phyloP scores from a whole-genome alignment of 108 stramenopile genomes.

The Cyclotella distinguenda region DNA sequence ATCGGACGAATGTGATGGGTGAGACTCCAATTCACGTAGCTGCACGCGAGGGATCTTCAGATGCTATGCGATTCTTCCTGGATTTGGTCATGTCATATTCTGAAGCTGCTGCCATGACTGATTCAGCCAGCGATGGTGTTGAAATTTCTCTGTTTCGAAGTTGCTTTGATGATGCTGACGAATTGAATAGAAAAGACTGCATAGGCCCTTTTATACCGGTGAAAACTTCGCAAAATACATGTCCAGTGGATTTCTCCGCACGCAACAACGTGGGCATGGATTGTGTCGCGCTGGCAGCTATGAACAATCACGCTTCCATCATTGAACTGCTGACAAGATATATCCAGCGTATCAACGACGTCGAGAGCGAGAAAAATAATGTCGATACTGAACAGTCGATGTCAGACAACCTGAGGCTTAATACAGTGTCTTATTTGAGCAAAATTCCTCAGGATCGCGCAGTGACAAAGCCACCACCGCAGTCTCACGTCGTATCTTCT shows the following conservation, averaged over 20 bases:
- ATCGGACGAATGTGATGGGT: conserved; percentile 14
- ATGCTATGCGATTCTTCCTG: conserved; percentile 34
- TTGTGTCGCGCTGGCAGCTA: conserved; percentile 29
- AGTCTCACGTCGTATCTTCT: conserved; percentile 9
- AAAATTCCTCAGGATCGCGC: conserved; percentile 1
- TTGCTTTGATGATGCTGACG: background rate
- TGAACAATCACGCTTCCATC: conserved; percentile 12
- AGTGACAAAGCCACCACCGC: background rate
- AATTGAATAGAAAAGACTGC: too few species aligned
- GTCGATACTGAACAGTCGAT: conserved; percentile 8
- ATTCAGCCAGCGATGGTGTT: background rate
- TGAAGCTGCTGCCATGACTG: conserved; percentile 1
- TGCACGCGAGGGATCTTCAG: conserved; percentile 23
- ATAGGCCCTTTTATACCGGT: background rate
- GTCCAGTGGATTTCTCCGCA: conserved; percentile 29
- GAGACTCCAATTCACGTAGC: conserved; percentile 37
- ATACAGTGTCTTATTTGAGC: background rate
- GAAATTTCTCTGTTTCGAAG: background rate
- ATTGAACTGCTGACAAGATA: conserved; percentile 8
- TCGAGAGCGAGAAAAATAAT: background rate
- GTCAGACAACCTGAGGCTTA: background rate
- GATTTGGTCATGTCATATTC: conserved; percentile 17
- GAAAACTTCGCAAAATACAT: background rate
- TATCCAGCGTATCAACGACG: conserved; percentile 13
- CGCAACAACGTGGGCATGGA: conserved; percentile 38